These are phyloP conservation scores for Hygrophorus russula DNA, from an alignment of 768 basidiomycete species.

Conservation along the genomic window DNA sequence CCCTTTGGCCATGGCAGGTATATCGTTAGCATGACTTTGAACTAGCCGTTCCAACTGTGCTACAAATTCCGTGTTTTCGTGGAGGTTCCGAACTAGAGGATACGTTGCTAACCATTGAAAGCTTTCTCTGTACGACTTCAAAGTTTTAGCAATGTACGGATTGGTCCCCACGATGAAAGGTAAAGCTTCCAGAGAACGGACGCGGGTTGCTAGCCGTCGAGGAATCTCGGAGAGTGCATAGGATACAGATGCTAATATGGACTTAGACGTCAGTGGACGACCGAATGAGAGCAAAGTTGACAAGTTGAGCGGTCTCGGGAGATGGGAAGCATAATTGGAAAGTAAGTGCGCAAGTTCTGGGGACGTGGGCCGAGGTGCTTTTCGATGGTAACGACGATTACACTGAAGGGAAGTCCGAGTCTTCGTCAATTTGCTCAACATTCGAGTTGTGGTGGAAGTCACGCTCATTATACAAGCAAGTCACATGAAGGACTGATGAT, in stretches of 20 bases:
- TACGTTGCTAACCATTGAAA: conserved; percentile 62
- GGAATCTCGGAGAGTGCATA: conserved; percentile 73
- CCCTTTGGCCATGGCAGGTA: conserved; percentile 89
- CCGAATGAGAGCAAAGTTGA: conserved; percentile 67
- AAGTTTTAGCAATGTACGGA: conserved; percentile 67
- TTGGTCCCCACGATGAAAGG: conserved; percentile 88
- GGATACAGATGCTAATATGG: conserved; percentile 61
- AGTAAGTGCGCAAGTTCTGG: conserved; percentile 48
- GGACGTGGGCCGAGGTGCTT: conserved; percentile 37
- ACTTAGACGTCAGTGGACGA: conserved; percentile 57
- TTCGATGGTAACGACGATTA: conserved; percentile 16
- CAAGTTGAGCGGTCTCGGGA: conserved; percentile 61
- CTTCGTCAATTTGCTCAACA: conserved; percentile 5
- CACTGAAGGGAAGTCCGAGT: conserved; percentile 15
- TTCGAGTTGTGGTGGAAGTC: too few relatives aligned
- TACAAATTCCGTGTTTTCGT: conserved; percentile 62
- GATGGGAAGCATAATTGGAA: conserved; percentile 49
- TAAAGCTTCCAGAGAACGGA: conserved; percentile 60
- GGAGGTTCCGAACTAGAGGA: conserved; percentile 49
- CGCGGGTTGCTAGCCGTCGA: conserved; percentile 61
- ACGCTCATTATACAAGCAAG: too few relatives aligned
- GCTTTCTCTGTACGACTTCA: conserved; percentile 58
- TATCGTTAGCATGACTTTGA: conserved; percentile 72
- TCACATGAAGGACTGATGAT: too few relatives aligned
- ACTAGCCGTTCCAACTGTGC: conserved; percentile 62